Conservation (phyloP, 768 basidiomycete species). For the Favolaschia claudopus region DNA sequence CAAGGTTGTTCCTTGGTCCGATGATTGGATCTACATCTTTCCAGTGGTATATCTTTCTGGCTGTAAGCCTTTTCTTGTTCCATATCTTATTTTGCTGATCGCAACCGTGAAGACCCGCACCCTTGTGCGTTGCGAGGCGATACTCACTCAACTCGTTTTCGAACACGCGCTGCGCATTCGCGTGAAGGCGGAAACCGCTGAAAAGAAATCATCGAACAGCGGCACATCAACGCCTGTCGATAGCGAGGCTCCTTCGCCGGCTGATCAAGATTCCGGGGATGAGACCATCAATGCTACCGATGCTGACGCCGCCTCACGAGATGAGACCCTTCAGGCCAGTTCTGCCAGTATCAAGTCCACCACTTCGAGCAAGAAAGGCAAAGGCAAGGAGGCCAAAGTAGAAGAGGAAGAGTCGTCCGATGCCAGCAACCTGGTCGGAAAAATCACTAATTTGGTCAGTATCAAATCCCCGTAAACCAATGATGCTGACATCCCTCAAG, state of each 20-base stretch:
- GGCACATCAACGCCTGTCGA: conserved; percentile 19
- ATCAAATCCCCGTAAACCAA: conserved; percentile 52
- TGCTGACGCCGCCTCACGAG: conserved; percentile 11
- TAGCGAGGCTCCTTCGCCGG: conserved; percentile 8
- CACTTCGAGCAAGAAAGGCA: conserved; percentile 23
- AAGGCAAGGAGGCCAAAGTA: conserved; percentile 14
- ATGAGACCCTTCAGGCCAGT: conserved; percentile 24
- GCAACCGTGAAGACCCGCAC: conserved; percentile 57
- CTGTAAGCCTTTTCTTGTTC: conserved; percentile 36
- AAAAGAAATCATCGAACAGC: conserved; percentile 18
- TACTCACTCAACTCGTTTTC: conserved; percentile 51
- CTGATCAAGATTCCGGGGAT: conserved; percentile 15
- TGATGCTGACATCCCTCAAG: neutral
- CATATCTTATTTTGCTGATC: conserved; percentile 41
- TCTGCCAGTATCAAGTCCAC: conserved; percentile 26
- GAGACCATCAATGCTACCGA: conserved; percentile 14
- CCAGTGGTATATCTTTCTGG: conserved; percentile 64
- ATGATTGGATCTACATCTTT: conserved; percentile 49
- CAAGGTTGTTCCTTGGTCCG: conserved; percentile 60
- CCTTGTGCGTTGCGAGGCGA: conserved; percentile 58
- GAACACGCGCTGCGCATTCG: conserved; percentile 68
- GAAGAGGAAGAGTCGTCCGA: conserved; percentile 23
- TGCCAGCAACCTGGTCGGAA: conserved; percentile 65
- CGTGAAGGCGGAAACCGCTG: conserved; percentile 54
- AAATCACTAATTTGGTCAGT: conserved; percentile 79